Conservation (phyloP, 176 grass and related monocot species). For the Aegilops longissima region DNA sequence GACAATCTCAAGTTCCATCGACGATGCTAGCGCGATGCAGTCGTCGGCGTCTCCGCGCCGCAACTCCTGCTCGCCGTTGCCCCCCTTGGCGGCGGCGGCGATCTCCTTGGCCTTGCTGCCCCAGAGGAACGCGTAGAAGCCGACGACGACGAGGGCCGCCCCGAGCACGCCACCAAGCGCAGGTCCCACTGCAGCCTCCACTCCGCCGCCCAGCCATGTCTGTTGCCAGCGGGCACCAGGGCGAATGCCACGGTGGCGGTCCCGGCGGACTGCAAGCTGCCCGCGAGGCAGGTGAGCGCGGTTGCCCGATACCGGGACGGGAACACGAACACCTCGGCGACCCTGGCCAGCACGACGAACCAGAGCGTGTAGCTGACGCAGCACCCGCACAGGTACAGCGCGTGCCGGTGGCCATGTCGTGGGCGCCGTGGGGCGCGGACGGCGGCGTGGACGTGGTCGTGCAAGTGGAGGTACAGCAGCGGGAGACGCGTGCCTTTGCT, state of each 20-base stretch:
- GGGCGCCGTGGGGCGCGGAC: too few species aligned
- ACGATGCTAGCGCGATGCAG: neutral
- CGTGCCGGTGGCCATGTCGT: neutral
- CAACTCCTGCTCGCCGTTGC: neutral
- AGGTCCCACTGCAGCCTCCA: constrained; percentile 47
- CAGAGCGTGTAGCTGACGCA: constrained; percentile 38
- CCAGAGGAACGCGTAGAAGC: neutral
- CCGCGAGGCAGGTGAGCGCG: constrained; percentile 34
- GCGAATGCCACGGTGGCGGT: neutral
- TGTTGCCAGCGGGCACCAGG: too few species aligned
- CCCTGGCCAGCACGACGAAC: constrained; percentile 35
- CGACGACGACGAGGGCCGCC: neutral
- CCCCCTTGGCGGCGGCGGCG: neutral
- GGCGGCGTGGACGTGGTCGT: neutral
- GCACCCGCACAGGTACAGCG: constrained; percentile 25
- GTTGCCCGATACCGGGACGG: constrained; percentile 34
- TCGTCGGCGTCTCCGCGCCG: neutral
- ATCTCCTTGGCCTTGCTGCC: neutral
- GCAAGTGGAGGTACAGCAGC: neutral
- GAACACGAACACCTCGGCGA: constrained; percentile 40
- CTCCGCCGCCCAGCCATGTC: neutral
- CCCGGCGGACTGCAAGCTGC: neutral
- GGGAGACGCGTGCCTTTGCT: neutral
- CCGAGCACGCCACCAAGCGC: constrained; percentile 26
- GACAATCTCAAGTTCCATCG: neutral